Conservation (phyloP, 352 stramenopile species). For the Pythium pyrilobum region DNA sequence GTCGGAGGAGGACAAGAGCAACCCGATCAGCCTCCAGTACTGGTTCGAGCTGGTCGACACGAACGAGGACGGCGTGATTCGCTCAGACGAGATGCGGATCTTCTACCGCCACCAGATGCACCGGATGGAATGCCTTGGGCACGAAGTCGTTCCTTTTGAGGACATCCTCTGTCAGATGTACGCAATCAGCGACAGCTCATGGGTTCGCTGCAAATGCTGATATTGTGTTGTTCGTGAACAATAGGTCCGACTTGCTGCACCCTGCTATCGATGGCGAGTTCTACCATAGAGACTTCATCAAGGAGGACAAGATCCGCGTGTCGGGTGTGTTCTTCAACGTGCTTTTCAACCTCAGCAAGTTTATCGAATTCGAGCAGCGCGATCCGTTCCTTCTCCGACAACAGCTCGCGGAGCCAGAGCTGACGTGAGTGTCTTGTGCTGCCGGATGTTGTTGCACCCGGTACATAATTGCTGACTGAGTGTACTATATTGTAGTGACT, state of each 20-base stretch:
- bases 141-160: conserved; percentile 97
- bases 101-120: conserved; percentile 94
- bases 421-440: conserved; percentile 82
- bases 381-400: conserved; percentile 97
- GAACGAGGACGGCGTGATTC: conserved; percentile 95
- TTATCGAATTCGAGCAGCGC: conserved; percentile 97
- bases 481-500: conserved; percentile 68
- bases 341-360: conserved; percentile 99
- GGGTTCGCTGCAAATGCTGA: too few species aligned
- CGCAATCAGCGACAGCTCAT: too few species aligned
- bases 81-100: conserved; percentile 94
- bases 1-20: conserved; percentile 98
- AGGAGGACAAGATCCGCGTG: conserved; percentile 86
- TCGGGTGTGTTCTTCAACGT: conserved; percentile 98
- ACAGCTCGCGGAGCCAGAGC: conserved; percentile 82
- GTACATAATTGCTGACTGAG: too few species aligned
- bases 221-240: neutral
- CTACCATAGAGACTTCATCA: conserved; percentile 70
- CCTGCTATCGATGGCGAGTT: conserved; percentile 76
- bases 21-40: conserved; percentile 94
- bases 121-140: conserved; percentile 97
- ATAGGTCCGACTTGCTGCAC: conserved; percentile 72
- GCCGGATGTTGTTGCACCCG: too few species aligned
- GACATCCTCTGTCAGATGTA: conserved; percentile 99
- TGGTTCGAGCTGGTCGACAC: conserved; percentile 99